These are phyloP conservation scores for Arachis hypogaea DNA, from an alignment of 306 rosid species.

Conservation along the genomic window DNA sequence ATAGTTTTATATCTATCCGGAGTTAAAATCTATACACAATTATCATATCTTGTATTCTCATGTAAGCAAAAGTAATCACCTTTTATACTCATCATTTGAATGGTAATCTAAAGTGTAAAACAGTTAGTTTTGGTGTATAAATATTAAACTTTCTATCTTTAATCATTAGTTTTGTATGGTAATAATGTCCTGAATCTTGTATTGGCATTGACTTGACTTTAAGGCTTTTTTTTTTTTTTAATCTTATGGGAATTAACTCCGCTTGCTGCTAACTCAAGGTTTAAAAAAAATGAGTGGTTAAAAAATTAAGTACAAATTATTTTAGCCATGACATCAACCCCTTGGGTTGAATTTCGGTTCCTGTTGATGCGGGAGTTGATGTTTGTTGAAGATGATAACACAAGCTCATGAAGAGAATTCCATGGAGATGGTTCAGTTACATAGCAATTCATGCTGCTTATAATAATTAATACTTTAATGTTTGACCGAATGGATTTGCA, in stretches of 20 bases:
- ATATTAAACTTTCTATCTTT: too few species aligned
- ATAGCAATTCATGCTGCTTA: not conserved
- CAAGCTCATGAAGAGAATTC: not conserved
- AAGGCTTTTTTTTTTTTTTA: not conserved
- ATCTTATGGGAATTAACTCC: not conserved
- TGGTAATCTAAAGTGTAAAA: not conserved
- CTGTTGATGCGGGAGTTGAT: not conserved
- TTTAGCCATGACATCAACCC: not conserved
- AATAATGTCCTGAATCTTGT: not conserved
- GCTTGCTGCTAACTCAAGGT: not conserved
- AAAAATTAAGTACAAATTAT: not conserved
- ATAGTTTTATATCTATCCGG: not conserved
- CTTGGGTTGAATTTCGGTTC: not conserved
- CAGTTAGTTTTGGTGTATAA: too few species aligned
- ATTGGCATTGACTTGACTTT: not conserved
- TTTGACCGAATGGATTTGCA: slow-evolving; percentile 28
- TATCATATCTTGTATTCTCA: too few species aligned
- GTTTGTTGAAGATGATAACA: not conserved
- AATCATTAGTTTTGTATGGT: not conserved
- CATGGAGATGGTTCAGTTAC: slow-evolving; percentile 1
- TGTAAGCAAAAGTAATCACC: too few species aligned
- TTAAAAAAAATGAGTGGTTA: not conserved
- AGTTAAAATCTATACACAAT: too few species aligned
- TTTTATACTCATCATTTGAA: not conserved
- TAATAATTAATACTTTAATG: slow-evolving; percentile 21